A percentile compares a stretch with the other conserved stretches of the same genome.
Evolutionary conservation across 1,284 basidiomycete species (phyloP).

Genomic region (Fistulinella staudtii): DNA sequence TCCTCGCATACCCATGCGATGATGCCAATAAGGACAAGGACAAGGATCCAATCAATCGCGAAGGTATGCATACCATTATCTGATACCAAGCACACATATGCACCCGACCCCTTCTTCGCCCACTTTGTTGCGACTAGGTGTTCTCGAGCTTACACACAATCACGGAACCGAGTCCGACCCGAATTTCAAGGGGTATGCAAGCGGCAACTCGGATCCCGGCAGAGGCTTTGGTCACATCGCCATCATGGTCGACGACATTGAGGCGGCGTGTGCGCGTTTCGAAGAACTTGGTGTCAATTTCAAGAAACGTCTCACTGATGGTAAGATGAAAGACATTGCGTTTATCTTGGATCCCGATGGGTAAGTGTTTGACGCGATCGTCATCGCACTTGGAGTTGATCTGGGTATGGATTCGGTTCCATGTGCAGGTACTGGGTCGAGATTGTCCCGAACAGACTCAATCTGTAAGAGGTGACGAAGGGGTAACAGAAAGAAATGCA

Average conservation of each 20-base stretch:
- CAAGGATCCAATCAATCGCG: constrained; percentile 49
- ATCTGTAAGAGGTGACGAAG: constrained; percentile 9
- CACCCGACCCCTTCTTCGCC: background rate
- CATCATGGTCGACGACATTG: constrained; percentile 79
- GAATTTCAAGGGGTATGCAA: constrained; percentile 75
- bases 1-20: constrained; percentile 71
- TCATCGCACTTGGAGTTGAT: background rate
- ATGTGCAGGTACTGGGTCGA: constrained; percentile 34
- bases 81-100: background rate
- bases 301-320: constrained; percentile 86
- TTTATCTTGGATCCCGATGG: constrained; percentile 89
- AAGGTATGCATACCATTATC: constrained; percentile 44
- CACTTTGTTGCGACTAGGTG: constrained; percentile 49
- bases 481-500: no score
- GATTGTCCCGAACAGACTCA: constrained; percentile 23
- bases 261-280: constrained; percentile 82
- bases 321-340: constrained; percentile 82
- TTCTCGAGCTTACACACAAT: constrained; percentile 88
- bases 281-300: constrained; percentile 81
- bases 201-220: constrained; percentile 82
- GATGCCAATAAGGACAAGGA: constrained; percentile 47
- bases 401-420: background rate
- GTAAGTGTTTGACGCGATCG: constrained; percentile 36
- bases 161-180: constrained; percentile 84
- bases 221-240: constrained; percentile 86